Percentiles rank a stretch among this genome's conserved stretches.
Conservation (phyloP, 169 alveolate species). For the Plasmodium ovale region DNA sequence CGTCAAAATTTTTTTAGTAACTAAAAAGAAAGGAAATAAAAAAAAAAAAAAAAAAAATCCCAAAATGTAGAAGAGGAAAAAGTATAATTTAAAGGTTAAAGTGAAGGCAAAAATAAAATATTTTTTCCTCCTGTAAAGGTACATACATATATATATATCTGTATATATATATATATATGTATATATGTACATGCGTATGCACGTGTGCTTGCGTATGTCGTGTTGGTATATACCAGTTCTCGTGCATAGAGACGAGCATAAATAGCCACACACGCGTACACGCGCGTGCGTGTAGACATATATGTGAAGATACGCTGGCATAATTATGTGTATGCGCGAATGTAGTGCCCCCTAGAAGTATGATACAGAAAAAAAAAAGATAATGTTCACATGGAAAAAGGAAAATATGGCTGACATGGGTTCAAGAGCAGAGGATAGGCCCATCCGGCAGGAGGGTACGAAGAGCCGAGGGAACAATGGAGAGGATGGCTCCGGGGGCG, state of each 20-base stretch:
- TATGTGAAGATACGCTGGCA: neutral
- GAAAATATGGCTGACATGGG: conserved; percentile 10
- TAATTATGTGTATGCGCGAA: neutral
- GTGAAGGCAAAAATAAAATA: neutral
- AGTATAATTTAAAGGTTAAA: neutral
- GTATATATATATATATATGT: neutral
- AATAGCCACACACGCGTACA: neutral
- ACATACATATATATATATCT: too few relatives aligned
- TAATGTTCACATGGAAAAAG: conserved; percentile 12
- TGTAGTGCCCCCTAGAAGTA: neutral
- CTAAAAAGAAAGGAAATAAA: neutral
- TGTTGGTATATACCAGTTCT: too few relatives aligned
- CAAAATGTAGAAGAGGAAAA: neutral
- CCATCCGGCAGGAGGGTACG: too few relatives aligned
- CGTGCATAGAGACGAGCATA: neutral
- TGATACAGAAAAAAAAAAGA: neutral
- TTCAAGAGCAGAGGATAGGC: too few relatives aligned
- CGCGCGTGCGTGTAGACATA: neutral
- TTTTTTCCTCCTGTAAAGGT: neutral
- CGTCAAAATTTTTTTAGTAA: too few relatives aligned
- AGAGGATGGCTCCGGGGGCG: too few relatives aligned
- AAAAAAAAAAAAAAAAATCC: too few relatives aligned
- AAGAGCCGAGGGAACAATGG: too few relatives aligned
- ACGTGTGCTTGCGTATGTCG: too few relatives aligned
- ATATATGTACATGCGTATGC: neutral